Evolutionary conservation across 2,329 filamentous ascomycete species (phyloP), one percentile per base, ranked within the genome.

Genomic region (Colletotrichum falcatum): DNA sequence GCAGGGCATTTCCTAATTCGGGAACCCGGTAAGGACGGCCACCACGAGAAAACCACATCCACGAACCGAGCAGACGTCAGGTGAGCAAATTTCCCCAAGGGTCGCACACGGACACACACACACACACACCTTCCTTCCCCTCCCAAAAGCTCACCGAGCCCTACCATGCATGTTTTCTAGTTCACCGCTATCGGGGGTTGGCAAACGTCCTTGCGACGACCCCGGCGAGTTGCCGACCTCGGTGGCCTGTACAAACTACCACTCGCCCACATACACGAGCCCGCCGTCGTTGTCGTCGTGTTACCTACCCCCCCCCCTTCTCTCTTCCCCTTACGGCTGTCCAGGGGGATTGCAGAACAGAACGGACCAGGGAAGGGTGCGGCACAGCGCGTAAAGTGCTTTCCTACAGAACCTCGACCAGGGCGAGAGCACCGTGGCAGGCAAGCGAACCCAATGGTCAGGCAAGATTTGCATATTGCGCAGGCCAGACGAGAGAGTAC

Each of bases 111-210:
- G 37, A 42, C n/a, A n/a, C n/a, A 42, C 7, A 5, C 39, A 5
- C 39, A 6, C 14, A 35, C 11, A 28, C 23, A 35, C 42, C 51
- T 39, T 0, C n/a, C n/a, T 8, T 11, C 37, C 55, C 23, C 37
- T 4, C 42, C 65, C 30, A n/a, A 46, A 28, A 67, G 35, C 51
- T 60, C 66, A 69, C 66, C 66, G 61, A 69, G 61, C 30, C 30
- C 58, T 23, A 9, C 26, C 42, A 20, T 5, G 30, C 42, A 12
- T 23, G 23, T n/a, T n/a, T 8, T 30, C 59, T 33, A 11, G 14
- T 11, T 65, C 66, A 65, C 62, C 59, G 60, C 51, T 64, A 51
- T n/a, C 61, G 37, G 48, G 37, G 44, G n/a, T n/a, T 46, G 20
- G 23, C 44, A 26, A 8, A 35, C 26, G 35, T 23, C n/a, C 35